Conservation (phyloP, 148 eudicot species). For the Persicaria tinctoria region DNA sequence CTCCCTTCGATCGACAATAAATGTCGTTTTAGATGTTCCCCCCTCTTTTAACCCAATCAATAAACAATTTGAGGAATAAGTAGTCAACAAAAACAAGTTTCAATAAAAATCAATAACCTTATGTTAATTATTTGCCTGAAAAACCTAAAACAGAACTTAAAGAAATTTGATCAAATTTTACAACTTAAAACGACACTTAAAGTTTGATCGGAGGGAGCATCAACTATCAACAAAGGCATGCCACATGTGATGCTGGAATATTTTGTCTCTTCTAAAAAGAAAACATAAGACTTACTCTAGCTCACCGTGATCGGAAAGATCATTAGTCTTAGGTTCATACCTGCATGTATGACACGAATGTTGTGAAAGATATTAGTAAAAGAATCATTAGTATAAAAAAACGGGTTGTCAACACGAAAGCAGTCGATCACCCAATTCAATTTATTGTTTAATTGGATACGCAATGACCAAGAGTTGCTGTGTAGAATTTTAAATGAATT, state of each 20-base stretch:
- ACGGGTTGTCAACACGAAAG: neutral
- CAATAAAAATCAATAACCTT: too few species aligned
- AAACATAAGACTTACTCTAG: slow-evolving; percentile 57
- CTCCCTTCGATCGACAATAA: too few species aligned
- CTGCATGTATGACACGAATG: slow-evolving; percentile 31
- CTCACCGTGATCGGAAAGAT: slow-evolving; percentile 77
- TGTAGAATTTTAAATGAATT: neutral
- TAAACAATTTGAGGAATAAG: too few species aligned
- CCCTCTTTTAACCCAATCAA: too few species aligned
- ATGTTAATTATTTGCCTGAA: too few species aligned
- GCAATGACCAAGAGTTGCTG: neutral
- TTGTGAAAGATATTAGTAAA: neutral
- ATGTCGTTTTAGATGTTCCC: too few species aligned
- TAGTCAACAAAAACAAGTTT: too few species aligned
- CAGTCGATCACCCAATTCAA: neutral
- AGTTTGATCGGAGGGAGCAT: neutral
- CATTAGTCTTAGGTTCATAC: slow-evolving; percentile 92
- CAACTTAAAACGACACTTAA: too few species aligned
- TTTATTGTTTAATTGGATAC: neutral
- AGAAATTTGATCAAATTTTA: too few species aligned
- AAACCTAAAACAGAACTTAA: too few species aligned
- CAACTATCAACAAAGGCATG: neutral
- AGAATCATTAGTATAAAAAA: neutral
- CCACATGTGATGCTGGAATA: neutral
- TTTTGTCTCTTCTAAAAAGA: neutral